These are phyloP conservation scores for Deinandra increscens DNA, from an alignment of 129 eudicot genomes.

Conservation along the genomic window DNA sequence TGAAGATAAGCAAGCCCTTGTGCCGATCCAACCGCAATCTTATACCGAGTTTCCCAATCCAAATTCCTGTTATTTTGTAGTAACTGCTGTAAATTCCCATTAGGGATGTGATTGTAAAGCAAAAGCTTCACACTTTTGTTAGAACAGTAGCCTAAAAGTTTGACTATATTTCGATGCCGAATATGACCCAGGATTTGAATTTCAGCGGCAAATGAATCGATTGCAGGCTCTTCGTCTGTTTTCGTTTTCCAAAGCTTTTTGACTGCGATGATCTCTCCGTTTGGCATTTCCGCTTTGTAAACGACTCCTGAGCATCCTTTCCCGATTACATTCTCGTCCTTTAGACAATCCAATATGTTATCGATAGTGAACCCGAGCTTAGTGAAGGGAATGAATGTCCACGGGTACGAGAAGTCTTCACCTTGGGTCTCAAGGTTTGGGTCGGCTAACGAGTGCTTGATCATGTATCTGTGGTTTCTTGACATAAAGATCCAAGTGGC, in stretches of 20 bases:
- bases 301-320: conserved; percentile 93
- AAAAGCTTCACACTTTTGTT: conserved; percentile 88
- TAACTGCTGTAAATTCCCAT: conserved; percentile 86
- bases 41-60: conserved; percentile 94
- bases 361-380: conserved; percentile 74
- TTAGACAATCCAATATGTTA: conserved; percentile 82
- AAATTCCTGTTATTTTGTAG: conserved; percentile 66
- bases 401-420: conserved; percentile 92
- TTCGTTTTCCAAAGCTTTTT: conserved; percentile 93
- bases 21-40: conserved; percentile 90
- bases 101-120: conserved; percentile 71
- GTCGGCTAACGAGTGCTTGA: conserved; percentile 45
- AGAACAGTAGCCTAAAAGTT: conserved; percentile 82
- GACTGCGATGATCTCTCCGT: conserved; percentile 82
- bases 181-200: conserved; percentile 89
- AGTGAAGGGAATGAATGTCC: conserved; percentile 95
- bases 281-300: conserved; percentile 88
- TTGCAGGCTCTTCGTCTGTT: conserved; percentile 58
- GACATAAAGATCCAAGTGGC: conserved; percentile 58
- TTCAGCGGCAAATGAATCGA: conserved; percentile 88
- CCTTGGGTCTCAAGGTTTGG: conserved; percentile 31
- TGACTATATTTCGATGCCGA: conserved; percentile 83
- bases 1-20: conserved; percentile 93
- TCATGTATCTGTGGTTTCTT: conserved; percentile 49
- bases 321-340: conserved; percentile 81